These are phyloP conservation scores for Chaetomiaceae sp. DNA, from an alignment of 2,329 filamentous ascomycete species.

Conservation along the genomic window DNA sequence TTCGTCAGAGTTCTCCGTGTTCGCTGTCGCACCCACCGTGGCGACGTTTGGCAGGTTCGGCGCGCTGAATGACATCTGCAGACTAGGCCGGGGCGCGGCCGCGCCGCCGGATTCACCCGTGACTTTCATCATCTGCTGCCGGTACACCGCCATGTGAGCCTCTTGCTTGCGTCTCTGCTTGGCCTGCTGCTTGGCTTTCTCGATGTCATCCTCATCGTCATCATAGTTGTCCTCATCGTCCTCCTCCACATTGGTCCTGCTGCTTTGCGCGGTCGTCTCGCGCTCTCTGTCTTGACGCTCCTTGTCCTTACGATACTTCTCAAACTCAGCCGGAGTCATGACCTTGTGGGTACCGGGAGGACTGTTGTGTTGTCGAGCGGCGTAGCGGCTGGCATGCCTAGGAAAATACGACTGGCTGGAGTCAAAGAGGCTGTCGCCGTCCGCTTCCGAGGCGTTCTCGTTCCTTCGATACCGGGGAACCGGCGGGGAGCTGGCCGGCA, in stretches of 20 bases:
- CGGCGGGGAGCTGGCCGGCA: conserved; percentile 21
- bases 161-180: conserved; percentile 82
- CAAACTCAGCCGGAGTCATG: conserved; percentile 86
- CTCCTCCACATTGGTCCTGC: conserved; percentile 33
- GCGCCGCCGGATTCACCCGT: conserved; percentile 63
- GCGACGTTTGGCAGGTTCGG: conserved; percentile 47
- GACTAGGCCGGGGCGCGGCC: conserved; percentile 43
- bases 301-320: conserved; percentile 70
- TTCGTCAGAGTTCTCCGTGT: conserved; percentile 57
- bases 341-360: conserved; percentile 58
- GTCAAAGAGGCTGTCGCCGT: conserved; percentile 53
- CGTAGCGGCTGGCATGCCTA: conserved; percentile 33
- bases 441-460: conserved; percentile 35
- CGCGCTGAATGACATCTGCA: conserved; percentile 55
- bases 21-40: conserved; percentile 28
- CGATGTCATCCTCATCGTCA: conserved; percentile 72
- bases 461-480: conserved; percentile 34
- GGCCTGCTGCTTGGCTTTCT: conserved; percentile 65
- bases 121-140: conserved; percentile 95
- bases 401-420: conserved; percentile 36
- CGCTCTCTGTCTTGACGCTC: conserved; percentile 40
- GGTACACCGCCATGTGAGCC: conserved; percentile 81
- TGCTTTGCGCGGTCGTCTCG: conserved; percentile 34
- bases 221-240: conserved; percentile 62
- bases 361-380: conserved; percentile 29